A percentile compares a stretch with the other conserved stretches of the same genome.
Conservation (phyloP, 2,329 filamentous ascomycete species). For the Cladophialophora yegresii region DNA sequence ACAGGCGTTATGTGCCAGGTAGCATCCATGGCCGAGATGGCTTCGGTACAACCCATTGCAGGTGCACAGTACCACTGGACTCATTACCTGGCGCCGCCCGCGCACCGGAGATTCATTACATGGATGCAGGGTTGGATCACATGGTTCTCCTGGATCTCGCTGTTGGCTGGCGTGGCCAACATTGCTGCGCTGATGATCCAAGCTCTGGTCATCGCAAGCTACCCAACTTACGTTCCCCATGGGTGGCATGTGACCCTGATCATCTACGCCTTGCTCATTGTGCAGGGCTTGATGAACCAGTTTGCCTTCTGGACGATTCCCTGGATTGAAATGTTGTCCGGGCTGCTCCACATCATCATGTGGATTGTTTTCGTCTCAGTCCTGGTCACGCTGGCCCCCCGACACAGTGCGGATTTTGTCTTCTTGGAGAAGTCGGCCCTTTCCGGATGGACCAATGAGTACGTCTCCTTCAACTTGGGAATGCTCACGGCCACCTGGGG, state of each 20-base stretch:
- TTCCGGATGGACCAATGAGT: slow-evolving; percentile 42
- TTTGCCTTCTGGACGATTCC: slow-evolving; percentile 45
- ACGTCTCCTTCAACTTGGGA: slow-evolving; percentile 44
- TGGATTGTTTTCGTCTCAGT: slow-evolving; percentile 45
- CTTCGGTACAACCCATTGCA: slow-evolving; percentile 46
- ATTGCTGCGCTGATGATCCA: slow-evolving; percentile 37
- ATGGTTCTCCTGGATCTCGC: slow-evolving; percentile 47
- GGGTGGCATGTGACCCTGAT: slow-evolving; percentile 46
- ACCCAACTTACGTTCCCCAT: slow-evolving; percentile 40
- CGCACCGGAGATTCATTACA: slow-evolving; percentile 40
- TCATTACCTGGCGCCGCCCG: slow-evolving; percentile 40
- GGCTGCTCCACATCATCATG: slow-evolving; percentile 42
- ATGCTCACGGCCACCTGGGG: slow-evolving; percentile 42
- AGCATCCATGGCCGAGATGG: slow-evolving; percentile 45
- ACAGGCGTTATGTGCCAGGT: slow-evolving; percentile 32
- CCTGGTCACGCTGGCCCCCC: slow-evolving; percentile 40
- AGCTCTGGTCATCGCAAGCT: slow-evolving; percentile 36
- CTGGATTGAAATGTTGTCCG: slow-evolving; percentile 44
- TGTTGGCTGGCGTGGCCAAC: slow-evolving; percentile 37
- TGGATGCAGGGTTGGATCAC: slow-evolving; percentile 47
- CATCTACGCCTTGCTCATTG: slow-evolving; percentile 43
- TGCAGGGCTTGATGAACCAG: slow-evolving; percentile 36
- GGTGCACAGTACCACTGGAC: slow-evolving; percentile 51
- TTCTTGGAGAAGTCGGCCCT: slow-evolving; percentile 37
- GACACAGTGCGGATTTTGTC: slow-evolving; percentile 42